A percentile compares a stretch with the other conserved stretches of the same genome.
Evolutionary conservation across 192 early-diverging fungal genomes (phyloP).

Genomic region (Entomortierella chlamydospora): DNA sequence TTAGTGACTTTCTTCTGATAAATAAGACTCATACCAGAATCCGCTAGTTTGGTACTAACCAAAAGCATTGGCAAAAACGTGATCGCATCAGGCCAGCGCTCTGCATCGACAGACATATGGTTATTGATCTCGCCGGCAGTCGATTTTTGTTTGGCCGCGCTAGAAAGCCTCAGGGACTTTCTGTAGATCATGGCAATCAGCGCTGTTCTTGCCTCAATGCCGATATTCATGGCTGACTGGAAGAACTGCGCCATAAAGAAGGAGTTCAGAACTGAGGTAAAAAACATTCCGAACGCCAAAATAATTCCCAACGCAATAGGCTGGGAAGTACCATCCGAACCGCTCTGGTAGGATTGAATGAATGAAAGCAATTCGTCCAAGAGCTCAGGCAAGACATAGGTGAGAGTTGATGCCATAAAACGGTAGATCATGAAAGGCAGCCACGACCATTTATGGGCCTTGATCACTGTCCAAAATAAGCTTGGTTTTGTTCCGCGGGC

Average conservation of each 20-base stretch:
- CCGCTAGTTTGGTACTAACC: too few relatives aligned
- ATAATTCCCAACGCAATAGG: constrained; percentile 46
- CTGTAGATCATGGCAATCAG: constrained; percentile 56
- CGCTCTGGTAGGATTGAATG: constrained; percentile 37
- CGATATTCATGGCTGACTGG: constrained; percentile 24
- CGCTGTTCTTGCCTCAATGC: constrained; percentile 49
- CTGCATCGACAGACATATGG: constrained; percentile 57
- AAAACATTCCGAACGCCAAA: constrained; percentile 54
- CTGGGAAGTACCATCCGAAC: background rate
- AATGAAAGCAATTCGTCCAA: constrained; percentile 44
- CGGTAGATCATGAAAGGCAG: constrained; percentile 26
- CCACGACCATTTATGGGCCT: constrained; percentile 23
- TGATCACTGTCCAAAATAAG: constrained; percentile 23
- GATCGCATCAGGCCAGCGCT: constrained; percentile 40
- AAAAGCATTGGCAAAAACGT: constrained; percentile 43
- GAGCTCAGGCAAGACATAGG: constrained; percentile 45
- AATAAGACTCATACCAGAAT: too few relatives aligned
- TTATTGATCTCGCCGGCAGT: constrained; percentile 59
- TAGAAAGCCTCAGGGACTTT: constrained; percentile 53
- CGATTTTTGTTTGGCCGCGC: constrained; percentile 49
- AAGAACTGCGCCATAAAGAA: constrained; percentile 46
- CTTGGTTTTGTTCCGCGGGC: constrained; percentile 30
- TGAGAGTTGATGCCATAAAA: constrained; percentile 23
- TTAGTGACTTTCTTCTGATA: too few relatives aligned
- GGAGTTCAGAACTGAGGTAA: constrained; percentile 33